Evolutionary conservation across 345 rosid genomes (phyloP), one percentile per base, ranked within the genome.

Genomic region (Nephelium lappaceum): DNA sequence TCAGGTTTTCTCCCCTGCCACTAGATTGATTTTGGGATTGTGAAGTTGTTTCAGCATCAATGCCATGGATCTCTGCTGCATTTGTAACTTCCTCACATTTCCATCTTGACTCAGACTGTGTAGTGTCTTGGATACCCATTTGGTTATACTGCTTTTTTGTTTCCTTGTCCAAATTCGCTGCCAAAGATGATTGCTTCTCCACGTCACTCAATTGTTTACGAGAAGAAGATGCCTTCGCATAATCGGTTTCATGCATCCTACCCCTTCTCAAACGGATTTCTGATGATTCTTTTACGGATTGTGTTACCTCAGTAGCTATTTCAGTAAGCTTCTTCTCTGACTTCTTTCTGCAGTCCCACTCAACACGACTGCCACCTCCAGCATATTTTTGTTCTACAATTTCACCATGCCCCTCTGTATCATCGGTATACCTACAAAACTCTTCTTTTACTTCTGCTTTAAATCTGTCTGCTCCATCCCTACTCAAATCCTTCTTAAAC

Each of bases 311-410:
- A 71, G 67, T 39, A 1, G 67, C 69, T 24, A 73, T 77, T 72
- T 87, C 91, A 83, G 78, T 77, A 72, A 90, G 88, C 77, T 85
- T 89, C 85, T 92, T 92, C 85, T 92, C 97, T 11, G 92, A 89
- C 62, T 83, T 90, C 84, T 90, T 90, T 77, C 90, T 88, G 89
- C 84, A 80, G 80, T 86, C 92, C 94, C 92, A 86, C 25, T 85
- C 86, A 42, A 81, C 77, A 80, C 51, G 55, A 15, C 55, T 81
- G 43, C 85, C 84, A 66, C 72, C 63, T 64, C 75, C 53, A 75
- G 67, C 58, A 73, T 67, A 72, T 45, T 87, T 78, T 49, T 24
- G 72, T 70, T 80, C 86, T 62, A 38, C 61, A 51, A 80, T 60
- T 82, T 77, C 81, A 53, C 24, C 78, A 68, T 41, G 49, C 53